Evolutionary conservation across 495 filamentous ascomycete genomes (phyloP).

Genomic region (Bombardia bombarda): DNA sequence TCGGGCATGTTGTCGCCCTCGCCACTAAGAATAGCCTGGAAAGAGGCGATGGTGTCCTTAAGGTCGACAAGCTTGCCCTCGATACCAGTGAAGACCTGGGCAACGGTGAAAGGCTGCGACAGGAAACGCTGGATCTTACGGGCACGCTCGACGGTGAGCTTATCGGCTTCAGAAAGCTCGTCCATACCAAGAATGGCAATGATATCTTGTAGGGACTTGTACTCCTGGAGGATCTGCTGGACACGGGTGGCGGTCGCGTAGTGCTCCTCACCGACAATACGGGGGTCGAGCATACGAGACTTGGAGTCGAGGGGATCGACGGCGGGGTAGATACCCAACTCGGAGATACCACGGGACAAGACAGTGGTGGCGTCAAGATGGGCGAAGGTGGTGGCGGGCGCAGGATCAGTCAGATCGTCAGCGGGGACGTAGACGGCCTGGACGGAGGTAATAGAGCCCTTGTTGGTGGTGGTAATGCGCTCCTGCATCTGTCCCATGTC

Average conservation of each 20-base stretch:
- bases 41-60: conserved; percentile 94
- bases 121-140: conserved; percentile 99
- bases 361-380: conserved; percentile 99
- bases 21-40: conserved; percentile 95
- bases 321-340: conserved; percentile 99
- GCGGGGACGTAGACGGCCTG: conserved; percentile 99
- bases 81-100: conserved; percentile 98
- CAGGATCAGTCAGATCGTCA: conserved; percentile 99
- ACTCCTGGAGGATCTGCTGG: conserved; percentile 99
- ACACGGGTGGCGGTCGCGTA: conserved; percentile 90
- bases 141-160: conserved; percentile 99
- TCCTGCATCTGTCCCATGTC: conserved; percentile 99
- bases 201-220: conserved; percentile 99
- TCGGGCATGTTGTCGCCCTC: conserved; percentile 95
- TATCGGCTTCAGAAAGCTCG: conserved; percentile 96
- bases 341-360: conserved; percentile 99
- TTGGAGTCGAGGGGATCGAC: conserved; percentile 99
- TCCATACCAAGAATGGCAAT: conserved; percentile 99
- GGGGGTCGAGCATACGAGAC: conserved; percentile 98
- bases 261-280: conserved; percentile 96
- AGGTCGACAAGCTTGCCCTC: conserved; percentile 94
- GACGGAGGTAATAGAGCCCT: conserved; percentile 99
- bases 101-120: conserved; percentile 97
- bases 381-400: conserved; percentile 98
- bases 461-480: conserved; percentile 98